These are phyloP conservation scores for Pseudohyphozyma bogoriensis DNA, from an alignment of 768 basidiomycete species.

Conservation along the genomic window DNA sequence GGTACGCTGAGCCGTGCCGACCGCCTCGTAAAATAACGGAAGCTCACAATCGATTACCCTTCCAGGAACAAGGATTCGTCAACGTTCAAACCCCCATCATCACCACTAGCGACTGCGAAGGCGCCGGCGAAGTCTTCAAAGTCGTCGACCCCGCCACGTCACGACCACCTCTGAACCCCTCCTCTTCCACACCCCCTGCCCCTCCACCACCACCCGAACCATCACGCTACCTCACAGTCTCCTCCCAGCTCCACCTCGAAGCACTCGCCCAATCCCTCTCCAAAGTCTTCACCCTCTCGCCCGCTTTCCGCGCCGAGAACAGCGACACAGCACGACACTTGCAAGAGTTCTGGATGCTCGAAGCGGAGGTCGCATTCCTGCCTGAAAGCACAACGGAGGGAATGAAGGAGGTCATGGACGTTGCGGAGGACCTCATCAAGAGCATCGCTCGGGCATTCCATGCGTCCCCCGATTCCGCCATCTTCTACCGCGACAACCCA, in stretches of 20 bases:
- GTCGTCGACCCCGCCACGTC: slow-evolving; percentile 12
- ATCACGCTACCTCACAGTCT: slow-evolving; percentile 72
- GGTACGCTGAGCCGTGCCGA: no score
- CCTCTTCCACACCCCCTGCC: neutral
- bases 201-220: slow-evolving; percentile 19
- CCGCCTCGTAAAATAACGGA: no score
- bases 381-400: slow-evolving; percentile 20
- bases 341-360: slow-evolving; percentile 98
- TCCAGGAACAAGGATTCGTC: slow-evolving; percentile 63
- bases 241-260: slow-evolving; percentile 91
- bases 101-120: slow-evolving; percentile 88
- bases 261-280: slow-evolving; percentile 65
- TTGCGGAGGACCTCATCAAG: slow-evolving; percentile 52
- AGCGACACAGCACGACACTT: slow-evolving; percentile 83
- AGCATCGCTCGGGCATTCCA: slow-evolving; percentile 4
- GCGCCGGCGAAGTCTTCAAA: slow-evolving; percentile 83
- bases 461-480: neutral
- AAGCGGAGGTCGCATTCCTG: slow-evolving; percentile 77
- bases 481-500: neutral
- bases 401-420: slow-evolving; percentile 47
- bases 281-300: slow-evolving; percentile 82
- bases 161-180: neutral
- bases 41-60: neutral
- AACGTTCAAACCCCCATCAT: slow-evolving; percentile 77
- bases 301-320: slow-evolving; percentile 88